Evolutionary conservation across 306 rosid species (phyloP).

Genomic region (Trichosanthes cucumerina): DNA sequence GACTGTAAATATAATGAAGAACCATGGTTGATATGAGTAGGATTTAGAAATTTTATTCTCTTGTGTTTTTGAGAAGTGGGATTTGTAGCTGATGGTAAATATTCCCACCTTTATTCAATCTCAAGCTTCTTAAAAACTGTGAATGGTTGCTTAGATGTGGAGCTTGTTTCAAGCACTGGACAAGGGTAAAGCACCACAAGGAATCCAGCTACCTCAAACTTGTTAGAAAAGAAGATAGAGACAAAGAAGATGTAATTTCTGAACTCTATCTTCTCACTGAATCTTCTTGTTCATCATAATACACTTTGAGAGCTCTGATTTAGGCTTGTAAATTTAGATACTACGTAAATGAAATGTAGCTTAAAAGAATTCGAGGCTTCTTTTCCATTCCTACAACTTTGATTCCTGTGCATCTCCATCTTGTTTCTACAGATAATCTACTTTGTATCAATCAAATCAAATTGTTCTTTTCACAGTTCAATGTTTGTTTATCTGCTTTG

Average conservation of each 20-base stretch:
- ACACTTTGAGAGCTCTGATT: background rate
- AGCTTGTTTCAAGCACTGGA: background rate
- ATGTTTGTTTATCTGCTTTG: background rate
- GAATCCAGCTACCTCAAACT: background rate
- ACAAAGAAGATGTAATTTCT: background rate
- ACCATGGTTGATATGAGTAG: background rate
- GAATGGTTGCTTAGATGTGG: background rate
- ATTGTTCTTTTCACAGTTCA: background rate
- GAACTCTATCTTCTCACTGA: background rate
- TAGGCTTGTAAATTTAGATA: conserved; percentile 7
- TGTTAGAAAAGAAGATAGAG: background rate
- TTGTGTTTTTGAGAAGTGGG: background rate
- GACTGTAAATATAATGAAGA: background rate
- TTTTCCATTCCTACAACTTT: too few relatives aligned
- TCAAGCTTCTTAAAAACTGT: background rate
- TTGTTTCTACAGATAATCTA: background rate
- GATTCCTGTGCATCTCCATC: background rate
- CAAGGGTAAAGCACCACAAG: background rate
- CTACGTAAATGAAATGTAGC: background rate
- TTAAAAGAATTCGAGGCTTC: background rate
- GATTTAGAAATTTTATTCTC: background rate
- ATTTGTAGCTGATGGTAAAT: conserved; percentile 4
- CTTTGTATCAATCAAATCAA: background rate
- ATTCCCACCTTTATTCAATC: background rate
- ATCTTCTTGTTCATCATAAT: background rate